Conservation (phyloP, 768 basidiomycete genomes). For the Lentinus tigrinus region DNA sequence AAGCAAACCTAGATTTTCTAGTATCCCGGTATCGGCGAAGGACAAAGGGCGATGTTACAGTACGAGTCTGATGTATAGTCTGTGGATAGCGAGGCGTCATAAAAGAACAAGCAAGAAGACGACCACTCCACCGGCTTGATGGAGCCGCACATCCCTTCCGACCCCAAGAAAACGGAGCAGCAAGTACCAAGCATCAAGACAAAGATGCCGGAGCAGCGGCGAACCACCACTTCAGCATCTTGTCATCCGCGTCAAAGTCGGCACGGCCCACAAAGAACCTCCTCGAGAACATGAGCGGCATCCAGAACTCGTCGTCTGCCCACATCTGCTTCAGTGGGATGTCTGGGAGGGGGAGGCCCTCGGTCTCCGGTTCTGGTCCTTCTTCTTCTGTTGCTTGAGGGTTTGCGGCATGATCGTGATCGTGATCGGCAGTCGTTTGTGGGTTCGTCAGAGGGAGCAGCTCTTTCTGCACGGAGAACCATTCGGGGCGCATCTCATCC, state of each 20-base stretch:
- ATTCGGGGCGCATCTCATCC: slow-evolving; percentile 85
- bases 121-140: no score
- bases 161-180: no score
- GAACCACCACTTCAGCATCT: slow-evolving; percentile 38
- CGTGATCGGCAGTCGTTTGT: background rate
- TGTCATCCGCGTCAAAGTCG: slow-evolving; percentile 36
- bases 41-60: no score
- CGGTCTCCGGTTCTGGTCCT: background rate
- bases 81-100: no score
- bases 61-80: no score
- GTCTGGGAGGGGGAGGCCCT: slow-evolving; percentile 26
- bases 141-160: no score
- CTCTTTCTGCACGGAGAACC: slow-evolving; percentile 52
- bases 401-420: no score
- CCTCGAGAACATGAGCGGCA: slow-evolving; percentile 54
- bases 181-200: background rate
- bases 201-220: slow-evolving; percentile 13
- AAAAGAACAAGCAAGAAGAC: no score
- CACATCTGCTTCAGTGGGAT: slow-evolving; percentile 68
- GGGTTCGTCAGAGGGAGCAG: slow-evolving; percentile 8
- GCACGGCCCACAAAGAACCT: slow-evolving; percentile 47
- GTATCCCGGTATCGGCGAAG: no score
- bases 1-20: no score
- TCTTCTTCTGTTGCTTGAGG: no score
- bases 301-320: slow-evolving; percentile 67